These are phyloP conservation scores for Beauveria sp. DNA, from an alignment of 2,329 filamentous ascomycete genomes.

Conservation along the genomic window DNA sequence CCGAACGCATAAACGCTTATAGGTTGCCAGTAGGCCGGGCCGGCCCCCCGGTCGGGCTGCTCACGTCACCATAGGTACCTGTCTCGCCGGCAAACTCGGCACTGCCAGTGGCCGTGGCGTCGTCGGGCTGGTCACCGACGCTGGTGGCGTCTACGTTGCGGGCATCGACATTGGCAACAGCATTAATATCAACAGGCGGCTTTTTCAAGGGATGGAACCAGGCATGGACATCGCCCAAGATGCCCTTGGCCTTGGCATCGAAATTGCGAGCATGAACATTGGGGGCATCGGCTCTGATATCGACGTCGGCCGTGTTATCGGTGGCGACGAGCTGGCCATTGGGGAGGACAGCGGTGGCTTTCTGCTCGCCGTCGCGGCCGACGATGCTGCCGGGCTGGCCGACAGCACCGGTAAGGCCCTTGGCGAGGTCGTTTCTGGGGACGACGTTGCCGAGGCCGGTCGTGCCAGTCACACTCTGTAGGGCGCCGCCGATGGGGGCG, in stretches of 20 bases:
- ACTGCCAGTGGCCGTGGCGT: not conserved
- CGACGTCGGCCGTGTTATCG: not conserved
- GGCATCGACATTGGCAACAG: not conserved
- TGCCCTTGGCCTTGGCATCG: not conserved
- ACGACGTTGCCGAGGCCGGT: no score
- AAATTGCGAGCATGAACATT: not conserved
- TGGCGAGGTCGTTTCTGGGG: no score
- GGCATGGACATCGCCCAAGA: not conserved
- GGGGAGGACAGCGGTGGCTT: no score
- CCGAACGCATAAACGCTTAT: not conserved
- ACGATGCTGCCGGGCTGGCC: no score
- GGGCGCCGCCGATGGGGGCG: not conserved
- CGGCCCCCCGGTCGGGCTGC: not conserved
- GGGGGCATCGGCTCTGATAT: not conserved
- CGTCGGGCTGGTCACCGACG: no score
- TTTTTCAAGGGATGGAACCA: not conserved
- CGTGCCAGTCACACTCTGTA: no score
- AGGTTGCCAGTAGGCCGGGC: not conserved
- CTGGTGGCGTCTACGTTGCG: no score
- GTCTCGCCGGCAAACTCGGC: not conserved
- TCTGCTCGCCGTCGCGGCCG: no score
- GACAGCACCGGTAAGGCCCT: no score
- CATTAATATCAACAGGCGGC: not conserved
- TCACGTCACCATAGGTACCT: not conserved
- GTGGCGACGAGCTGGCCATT: not conserved